Base-by-base conservation (phyloP, 345 rosid genomes). In the Populus euphratica region DNA sequence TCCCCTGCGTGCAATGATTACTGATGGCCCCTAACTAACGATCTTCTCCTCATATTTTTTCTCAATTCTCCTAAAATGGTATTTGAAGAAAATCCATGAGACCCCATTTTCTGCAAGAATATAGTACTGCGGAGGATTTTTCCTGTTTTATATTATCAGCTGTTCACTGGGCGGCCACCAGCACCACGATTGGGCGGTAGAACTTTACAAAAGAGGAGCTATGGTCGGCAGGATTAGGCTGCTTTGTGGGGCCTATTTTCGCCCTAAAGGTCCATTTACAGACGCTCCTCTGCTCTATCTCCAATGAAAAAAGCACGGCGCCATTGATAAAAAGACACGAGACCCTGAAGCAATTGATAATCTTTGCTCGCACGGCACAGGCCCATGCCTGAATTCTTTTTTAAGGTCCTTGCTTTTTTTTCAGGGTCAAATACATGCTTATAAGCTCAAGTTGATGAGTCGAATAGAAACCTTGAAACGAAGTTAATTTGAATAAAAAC, bases 141-240 rank as follows among this genome's bases (percentile, higher is more conserved):
- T 8, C 1, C 4, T 0, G 1, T 1, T 39, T 4, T 9, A 39
- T 23, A 52, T 64, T 0, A 33, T 59, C 63, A 41, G 10, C 2
- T 10, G 6, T 16, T 36, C 49, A 69, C 63, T 2, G 39, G 14
- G 36, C 23, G 13, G 66, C 35, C 61, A 38, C 13, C 21, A 27
- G 7, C 1, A 23, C 8, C 17, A 21, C 39, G 75, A 2, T 0
- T 66, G 87, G 81, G 76, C 85, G 85, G 87, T 56, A 2, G 80
- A 49, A 27, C 73, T 77, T 83, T 75, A 20, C 21, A 33, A 80
- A 75, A 76, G 49, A 50, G 23, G 62, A 38, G 29, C 43, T 50
- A 3, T 59, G 81, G 89, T 81, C 87, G 86, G 87, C 82, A 10
- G 50, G n/a, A 81, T 56, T 74, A 79, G 80, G 84, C 69, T 14